phyloP scores from a whole-genome alignment of 805 yeast species.

The Millerago galiae region DNA sequence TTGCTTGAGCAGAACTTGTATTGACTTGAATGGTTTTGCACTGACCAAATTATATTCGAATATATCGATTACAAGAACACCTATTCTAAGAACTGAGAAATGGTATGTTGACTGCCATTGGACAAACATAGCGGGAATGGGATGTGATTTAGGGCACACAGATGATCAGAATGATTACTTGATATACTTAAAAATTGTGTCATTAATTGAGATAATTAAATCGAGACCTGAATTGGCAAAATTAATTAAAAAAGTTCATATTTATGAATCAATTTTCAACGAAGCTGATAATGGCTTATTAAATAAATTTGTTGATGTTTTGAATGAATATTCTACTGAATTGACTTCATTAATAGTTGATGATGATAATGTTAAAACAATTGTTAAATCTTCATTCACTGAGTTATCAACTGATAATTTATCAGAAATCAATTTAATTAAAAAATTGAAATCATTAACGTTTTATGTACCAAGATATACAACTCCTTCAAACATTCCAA shows the following conservation, averaged over 20 bases:
- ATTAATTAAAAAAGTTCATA: slow-evolving; percentile 29
- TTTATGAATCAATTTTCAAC: slow-evolving; percentile 26
- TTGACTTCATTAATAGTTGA: slow-evolving; percentile 9
- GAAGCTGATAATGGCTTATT: slow-evolving; percentile 16
- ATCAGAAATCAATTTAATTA: slow-evolving; percentile 7
- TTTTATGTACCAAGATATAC: slow-evolving; percentile 11
- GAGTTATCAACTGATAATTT: slow-evolving; percentile 5
- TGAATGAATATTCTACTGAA: slow-evolving; percentile 19
- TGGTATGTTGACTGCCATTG: slow-evolving; percentile 30
- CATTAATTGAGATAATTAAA: slow-evolving; percentile 31
- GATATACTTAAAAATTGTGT: slow-evolving; percentile 32
- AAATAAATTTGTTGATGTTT: slow-evolving; percentile 17
- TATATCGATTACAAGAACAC: slow-evolving; percentile 30
- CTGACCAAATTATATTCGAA: slow-evolving; percentile 30
- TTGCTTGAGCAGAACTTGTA: background rate
- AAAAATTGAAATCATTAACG: slow-evolving; percentile 3
- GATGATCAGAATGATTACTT: slow-evolving; percentile 31
- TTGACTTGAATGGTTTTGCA: slow-evolving; percentile 24
- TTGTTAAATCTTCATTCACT: slow-evolving; percentile 10
- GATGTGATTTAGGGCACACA: slow-evolving; percentile 26
- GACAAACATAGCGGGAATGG: slow-evolving; percentile 34
- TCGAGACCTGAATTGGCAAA: slow-evolving; percentile 26
- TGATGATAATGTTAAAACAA: slow-evolving; percentile 9
- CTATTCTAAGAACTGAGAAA: slow-evolving; percentile 22
- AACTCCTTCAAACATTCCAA: background rate